Evolutionary conservation across 805 yeast species (phyloP).

Genomic region (Starmera pachycereana): DNA sequence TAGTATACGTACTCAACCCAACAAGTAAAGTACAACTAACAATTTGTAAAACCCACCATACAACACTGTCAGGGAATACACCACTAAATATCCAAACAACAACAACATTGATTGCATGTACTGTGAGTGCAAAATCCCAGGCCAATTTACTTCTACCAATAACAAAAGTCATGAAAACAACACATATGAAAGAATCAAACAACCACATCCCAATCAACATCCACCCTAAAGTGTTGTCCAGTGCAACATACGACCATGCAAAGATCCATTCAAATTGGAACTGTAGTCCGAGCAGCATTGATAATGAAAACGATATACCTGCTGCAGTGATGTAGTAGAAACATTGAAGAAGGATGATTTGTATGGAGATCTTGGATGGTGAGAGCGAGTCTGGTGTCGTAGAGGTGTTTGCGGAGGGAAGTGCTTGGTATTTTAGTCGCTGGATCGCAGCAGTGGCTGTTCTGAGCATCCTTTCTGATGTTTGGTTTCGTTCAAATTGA

Average conservation of each 20-base stretch:
- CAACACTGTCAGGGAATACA: slow-evolving; percentile 54
- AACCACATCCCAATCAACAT: slow-evolving; percentile 72
- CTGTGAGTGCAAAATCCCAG: slow-evolving; percentile 93
- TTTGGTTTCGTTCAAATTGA: too few relatives aligned
- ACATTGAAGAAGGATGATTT: slow-evolving; percentile 67
- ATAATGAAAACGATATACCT: slow-evolving; percentile 51
- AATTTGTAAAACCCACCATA: slow-evolving; percentile 82
- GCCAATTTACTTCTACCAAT: slow-evolving; percentile 92
- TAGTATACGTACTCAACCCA: slow-evolving; percentile 76
- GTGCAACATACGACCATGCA: slow-evolving; percentile 66
- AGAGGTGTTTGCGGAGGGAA: too few relatives aligned
- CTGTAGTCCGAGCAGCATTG: slow-evolving; percentile 60
- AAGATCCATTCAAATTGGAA: slow-evolving; percentile 64
- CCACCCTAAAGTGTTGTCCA: slow-evolving; percentile 74
- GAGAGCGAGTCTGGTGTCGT: slow-evolving; percentile 33
- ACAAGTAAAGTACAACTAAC: slow-evolving; percentile 61
- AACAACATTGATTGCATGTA: slow-evolving; percentile 68
- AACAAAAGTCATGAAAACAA: slow-evolving; percentile 70
- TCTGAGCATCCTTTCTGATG: neutral
- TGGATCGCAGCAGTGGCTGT: slow-evolving; percentile 1
- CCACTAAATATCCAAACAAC: slow-evolving; percentile 59
- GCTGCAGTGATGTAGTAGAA: slow-evolving; percentile 72
- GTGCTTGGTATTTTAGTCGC: slow-evolving; percentile 3
- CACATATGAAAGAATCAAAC: slow-evolving; percentile 72
- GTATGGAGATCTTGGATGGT: slow-evolving; percentile 51